phyloP scores from a whole-genome alignment of 208 protist species.

The Acanthamoeba healyi region DNA sequence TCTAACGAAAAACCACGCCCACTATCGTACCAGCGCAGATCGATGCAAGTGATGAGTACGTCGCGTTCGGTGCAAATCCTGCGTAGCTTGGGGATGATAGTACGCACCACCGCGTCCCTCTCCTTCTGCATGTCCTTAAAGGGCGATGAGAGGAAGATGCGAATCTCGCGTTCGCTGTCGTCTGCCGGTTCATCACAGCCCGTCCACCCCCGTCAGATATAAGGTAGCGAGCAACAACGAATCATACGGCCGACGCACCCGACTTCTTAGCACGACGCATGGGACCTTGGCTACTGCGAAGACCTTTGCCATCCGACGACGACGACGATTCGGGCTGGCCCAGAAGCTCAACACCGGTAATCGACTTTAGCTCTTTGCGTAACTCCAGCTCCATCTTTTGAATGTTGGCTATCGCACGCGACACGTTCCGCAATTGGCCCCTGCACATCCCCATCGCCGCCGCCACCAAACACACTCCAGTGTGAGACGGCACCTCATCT shows the following conservation, averaged over 20 bases:
- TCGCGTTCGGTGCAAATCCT: slow-evolving; percentile 83
- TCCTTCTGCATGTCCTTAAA: slow-evolving; percentile 86
- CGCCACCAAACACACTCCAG: neutral
- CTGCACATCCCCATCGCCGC: neutral
- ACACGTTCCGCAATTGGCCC: slow-evolving; percentile 75
- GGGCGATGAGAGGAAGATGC: slow-evolving; percentile 84
- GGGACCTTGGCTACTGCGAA: neutral
- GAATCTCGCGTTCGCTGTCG: slow-evolving; percentile 78
- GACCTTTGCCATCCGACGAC: neutral
- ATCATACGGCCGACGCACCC: too few species aligned
- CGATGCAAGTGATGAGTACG: slow-evolving; percentile 79
- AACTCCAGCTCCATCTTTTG: slow-evolving; percentile 75
- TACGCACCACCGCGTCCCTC: slow-evolving; percentile 81
- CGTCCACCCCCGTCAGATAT: too few species aligned
- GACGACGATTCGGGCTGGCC: neutral
- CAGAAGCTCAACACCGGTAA: slow-evolving; percentile 35
- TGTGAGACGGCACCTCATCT: slow-evolving; percentile 30
- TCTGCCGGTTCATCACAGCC: neutral
- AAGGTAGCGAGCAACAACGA: too few species aligned
- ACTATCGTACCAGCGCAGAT: slow-evolving; percentile 84
- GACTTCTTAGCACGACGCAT: neutral
- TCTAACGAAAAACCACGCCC: too few species aligned
- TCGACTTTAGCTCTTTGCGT: slow-evolving; percentile 6
- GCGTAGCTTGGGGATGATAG: slow-evolving; percentile 82
- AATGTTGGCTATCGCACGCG: slow-evolving; percentile 83